These are phyloP conservation scores for Thecamonas trahens DNA, from an alignment of 78 protist species.

Conservation along the genomic window DNA sequence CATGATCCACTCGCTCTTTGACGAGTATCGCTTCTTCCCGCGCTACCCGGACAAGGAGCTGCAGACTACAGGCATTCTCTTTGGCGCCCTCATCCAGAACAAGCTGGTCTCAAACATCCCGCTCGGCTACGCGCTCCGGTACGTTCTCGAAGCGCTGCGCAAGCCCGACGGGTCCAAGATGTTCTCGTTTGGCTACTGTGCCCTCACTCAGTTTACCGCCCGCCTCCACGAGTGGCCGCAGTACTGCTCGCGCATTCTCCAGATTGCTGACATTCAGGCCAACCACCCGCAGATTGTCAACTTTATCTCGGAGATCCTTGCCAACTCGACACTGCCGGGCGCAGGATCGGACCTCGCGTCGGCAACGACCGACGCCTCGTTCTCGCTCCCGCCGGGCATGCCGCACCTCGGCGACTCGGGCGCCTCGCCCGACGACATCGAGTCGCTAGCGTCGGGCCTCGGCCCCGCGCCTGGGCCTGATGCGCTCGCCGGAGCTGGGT, in stretches of 20 bases:
- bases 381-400: too few relatives aligned
- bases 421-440: not conserved
- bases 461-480: too few relatives aligned
- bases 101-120: conserved; percentile 49
- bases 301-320: conserved; percentile 9
- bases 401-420: not conserved
- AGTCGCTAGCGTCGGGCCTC: too few relatives aligned
- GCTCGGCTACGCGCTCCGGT: conserved; percentile 62
- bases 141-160: conserved; percentile 67
- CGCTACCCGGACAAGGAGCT: conserved; percentile 87
- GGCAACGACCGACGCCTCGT: not conserved
- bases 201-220: conserved; percentile 67
- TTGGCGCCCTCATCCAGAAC: conserved; percentile 82
- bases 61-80: conserved; percentile 69
- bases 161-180: conserved; percentile 35
- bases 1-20: conserved; percentile 86
- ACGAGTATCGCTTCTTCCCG: conserved; percentile 82
- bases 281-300: conserved; percentile 6
- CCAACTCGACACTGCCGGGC: too few relatives aligned
- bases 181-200: conserved; percentile 75
- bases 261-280: conserved; percentile 24
- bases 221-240: conserved; percentile 88
- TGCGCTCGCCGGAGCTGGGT: too few relatives aligned
- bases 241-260: conserved; percentile 63
- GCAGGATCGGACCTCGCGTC: not conserved